Conservation (phyloP, 2,329 filamentous ascomycete genomes). For the Nakataea oryzae region DNA sequence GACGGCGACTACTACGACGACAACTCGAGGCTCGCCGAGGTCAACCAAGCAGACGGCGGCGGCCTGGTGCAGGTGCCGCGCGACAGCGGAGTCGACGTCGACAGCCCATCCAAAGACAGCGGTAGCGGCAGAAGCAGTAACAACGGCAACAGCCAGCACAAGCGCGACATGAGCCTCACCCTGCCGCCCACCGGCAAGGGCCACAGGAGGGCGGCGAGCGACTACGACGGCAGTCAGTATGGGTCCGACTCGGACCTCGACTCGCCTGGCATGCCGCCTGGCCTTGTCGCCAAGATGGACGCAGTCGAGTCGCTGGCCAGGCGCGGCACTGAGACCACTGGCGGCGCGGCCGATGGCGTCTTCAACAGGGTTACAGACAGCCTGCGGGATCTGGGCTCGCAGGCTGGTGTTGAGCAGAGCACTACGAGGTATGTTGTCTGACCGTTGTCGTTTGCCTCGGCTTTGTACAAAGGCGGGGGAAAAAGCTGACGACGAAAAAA, state of each 20-base stretch:
- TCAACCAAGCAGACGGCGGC: conserved; percentile 18
- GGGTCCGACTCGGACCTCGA: conserved; percentile 64
- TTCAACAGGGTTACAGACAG: conserved; percentile 58
- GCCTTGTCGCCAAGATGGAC: conserved; percentile 59
- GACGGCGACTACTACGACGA: conserved; percentile 35
- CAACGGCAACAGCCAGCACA: conserved; percentile 8
- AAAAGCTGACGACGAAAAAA: neutral
- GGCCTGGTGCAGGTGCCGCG: conserved; percentile 13
- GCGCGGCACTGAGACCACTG: conserved; percentile 54
- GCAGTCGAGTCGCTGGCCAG: conserved; percentile 61
- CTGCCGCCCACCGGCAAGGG: conserved; percentile 32
- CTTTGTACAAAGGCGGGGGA: neutral
- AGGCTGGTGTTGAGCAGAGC: conserved; percentile 61
- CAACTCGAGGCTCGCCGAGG: neutral
- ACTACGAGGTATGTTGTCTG: conserved; percentile 55
- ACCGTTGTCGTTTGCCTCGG: too few species aligned
- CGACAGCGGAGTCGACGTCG: conserved; percentile 32
- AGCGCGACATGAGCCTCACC: conserved; percentile 26
- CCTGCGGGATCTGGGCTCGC: conserved; percentile 63
- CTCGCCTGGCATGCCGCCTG: conserved; percentile 54
- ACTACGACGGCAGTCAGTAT: conserved; percentile 66
- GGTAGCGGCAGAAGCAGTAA: neutral
- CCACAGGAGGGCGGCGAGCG: conserved; percentile 42
- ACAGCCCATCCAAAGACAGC: neutral
- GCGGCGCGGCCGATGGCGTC: conserved; percentile 53